Evolutionary conservation across 805 yeast genomes (phyloP).

Genomic region (Candida dendrica): DNA sequence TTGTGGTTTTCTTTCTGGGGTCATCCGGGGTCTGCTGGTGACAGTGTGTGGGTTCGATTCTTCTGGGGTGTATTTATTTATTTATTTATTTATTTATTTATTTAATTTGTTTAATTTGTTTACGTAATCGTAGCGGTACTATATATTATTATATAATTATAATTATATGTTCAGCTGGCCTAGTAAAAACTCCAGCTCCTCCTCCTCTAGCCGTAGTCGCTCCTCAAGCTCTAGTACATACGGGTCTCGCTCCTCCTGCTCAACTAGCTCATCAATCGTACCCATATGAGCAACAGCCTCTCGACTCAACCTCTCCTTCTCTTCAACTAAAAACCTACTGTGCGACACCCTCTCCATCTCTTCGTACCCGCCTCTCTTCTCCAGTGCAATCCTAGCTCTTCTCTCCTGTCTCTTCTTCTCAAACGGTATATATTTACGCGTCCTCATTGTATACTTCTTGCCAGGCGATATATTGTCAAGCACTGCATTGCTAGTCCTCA

Average conservation of each 20-base stretch:
- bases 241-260: slow-evolving; percentile 8
- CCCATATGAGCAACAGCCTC: slow-evolving; percentile 10
- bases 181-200: slow-evolving; percentile 9
- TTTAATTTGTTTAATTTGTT: no score
- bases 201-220: slow-evolving; percentile 6
- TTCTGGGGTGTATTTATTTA: no score
- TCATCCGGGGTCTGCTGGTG: no score
- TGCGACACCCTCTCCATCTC: slow-evolving; percentile 1
- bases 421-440: slow-evolving; percentile 1
- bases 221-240: slow-evolving; percentile 11
- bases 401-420: background rate
- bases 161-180: slow-evolving; percentile 2
- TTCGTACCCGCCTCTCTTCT: slow-evolving; percentile 2
- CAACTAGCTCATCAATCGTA: slow-evolving; percentile 8
- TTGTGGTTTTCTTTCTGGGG: no score
- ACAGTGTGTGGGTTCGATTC: background rate
- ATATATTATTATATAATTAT: no score
- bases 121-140: no score
- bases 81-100: no score
- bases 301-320: background rate
- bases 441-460: slow-evolving; percentile 1
- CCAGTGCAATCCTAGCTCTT: background rate
- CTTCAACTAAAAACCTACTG: background rate
- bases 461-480: background rate
- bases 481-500: no score